Conservation (phyloP, 805 yeast genomes). For the Candida hungchunana region DNA sequence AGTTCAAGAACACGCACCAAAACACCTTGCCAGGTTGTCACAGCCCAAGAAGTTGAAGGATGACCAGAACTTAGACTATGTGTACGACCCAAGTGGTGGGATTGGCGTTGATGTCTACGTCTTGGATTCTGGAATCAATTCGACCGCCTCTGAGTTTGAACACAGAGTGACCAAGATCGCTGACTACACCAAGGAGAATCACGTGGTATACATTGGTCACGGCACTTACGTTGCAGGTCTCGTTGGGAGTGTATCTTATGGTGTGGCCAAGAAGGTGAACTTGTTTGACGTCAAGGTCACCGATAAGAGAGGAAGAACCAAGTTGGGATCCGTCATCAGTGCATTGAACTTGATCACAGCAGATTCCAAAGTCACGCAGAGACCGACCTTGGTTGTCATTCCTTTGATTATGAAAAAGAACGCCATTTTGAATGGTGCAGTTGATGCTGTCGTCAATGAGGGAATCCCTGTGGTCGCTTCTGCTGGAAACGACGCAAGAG, state of each 20-base stretch:
- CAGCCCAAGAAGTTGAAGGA: slow-evolving; percentile 27
- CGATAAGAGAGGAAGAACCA: slow-evolving; percentile 34
- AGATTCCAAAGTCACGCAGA: slow-evolving; percentile 27
- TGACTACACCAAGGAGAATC: slow-evolving; percentile 37
- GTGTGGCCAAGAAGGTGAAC: slow-evolving; percentile 45
- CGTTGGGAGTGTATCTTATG: slow-evolving; percentile 46
- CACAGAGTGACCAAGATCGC: slow-evolving; percentile 38
- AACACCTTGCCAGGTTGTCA: slow-evolving; percentile 39
- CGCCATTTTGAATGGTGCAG: slow-evolving; percentile 40
- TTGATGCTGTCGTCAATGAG: slow-evolving; percentile 36
- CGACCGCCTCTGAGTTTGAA: slow-evolving; percentile 39
- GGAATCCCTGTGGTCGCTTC: slow-evolving; percentile 46
- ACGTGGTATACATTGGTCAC: slow-evolving; percentile 39
- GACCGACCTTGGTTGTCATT: slow-evolving; percentile 36
- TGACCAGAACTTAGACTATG: slow-evolving; percentile 33
- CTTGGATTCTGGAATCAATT: slow-evolving; percentile 36
- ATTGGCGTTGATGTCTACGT: slow-evolving; percentile 35
- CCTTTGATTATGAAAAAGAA: slow-evolving; percentile 36
- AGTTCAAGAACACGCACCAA: slow-evolving; percentile 39
- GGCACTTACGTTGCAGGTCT: slow-evolving; percentile 58
- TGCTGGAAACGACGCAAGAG: slow-evolving; percentile 44
- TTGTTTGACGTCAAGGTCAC: slow-evolving; percentile 42
- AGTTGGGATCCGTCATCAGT: slow-evolving; percentile 30
- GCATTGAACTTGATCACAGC: slow-evolving; percentile 30
- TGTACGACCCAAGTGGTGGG: slow-evolving; percentile 40